Base-by-base conservation (phyloP, 2,329 filamentous ascomycete species). In the Ascochyta koolunga region DNA sequence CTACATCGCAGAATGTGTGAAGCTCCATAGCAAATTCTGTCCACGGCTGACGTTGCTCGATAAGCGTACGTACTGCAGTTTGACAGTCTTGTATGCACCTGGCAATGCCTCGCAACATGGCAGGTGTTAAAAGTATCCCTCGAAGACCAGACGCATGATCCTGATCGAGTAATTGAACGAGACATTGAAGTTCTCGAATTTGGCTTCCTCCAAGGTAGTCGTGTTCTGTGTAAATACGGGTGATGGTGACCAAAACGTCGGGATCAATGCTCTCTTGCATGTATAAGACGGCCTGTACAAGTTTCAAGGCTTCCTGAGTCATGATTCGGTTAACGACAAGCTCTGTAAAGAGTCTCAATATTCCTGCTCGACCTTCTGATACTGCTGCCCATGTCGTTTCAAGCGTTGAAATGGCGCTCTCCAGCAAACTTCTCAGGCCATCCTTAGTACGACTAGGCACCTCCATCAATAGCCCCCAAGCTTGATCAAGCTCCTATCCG, bases 61-160 rank as follows among this genome's bases (percentile, higher is more conserved):
- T 63, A n/a, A 67, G 63, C 9, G 45, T 47, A 8, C 41, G 37
- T 16, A 71, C 33, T 4, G 60, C 61, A 21, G 35, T 25, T 42
- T 66, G 62, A 21, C 66, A 66, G 10, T 72, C 62, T 11, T 52
- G 11, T 1, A 71, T 43, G 44, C 68, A 71, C 10, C 43, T 60
- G 29, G 64, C 59, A 7, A 71, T 59, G 1, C 68, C 66, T 5
- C 48, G n/a, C 2, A 66, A 36, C 2, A 70, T 44, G 50, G 58
- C 64, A 3, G 63, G 57, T 18, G 53, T 48, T 4, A 64, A 38
- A 9, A 71, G 21, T 5, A 65, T 50, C 27, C 38, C 47, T 4
- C 58, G 58, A 18, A 72, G 50, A 29, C 47, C 27, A 4, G 60
- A 54, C 3, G 61, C 56, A 3, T 22, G 5, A 1, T 58, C 38